Conservation (phyloP, 345 rosid species). For the Lepidium africanum region DNA sequence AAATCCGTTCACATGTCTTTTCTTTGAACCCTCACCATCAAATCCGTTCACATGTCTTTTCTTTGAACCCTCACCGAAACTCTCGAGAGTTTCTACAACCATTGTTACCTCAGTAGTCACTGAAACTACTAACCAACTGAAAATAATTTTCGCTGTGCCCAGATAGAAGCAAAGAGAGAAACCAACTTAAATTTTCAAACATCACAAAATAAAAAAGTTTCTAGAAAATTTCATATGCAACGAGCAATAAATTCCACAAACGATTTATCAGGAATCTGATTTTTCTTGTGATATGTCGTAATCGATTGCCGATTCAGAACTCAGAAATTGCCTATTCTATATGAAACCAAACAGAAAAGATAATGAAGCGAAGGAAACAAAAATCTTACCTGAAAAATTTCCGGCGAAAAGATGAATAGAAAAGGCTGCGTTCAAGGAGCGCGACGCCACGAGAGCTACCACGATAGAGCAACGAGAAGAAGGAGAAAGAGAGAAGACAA, state of each 20-base stretch:
- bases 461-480: neutral
- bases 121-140: conserved; percentile 13
- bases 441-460: neutral
- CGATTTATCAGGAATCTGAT: neutral
- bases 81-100: conserved; percentile 51
- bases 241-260: neutral
- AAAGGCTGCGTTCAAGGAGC: neutral
- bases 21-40: no score
- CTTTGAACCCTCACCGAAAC: conserved; percentile 28
- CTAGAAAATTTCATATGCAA: neutral
- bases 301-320: neutral
- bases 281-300: neutral
- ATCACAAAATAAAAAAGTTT: neutral
- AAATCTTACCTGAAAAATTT: neutral
- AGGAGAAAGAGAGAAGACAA: neutral
- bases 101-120: conserved; percentile 29
- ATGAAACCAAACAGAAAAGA: neutral
- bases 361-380: neutral
- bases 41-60: conserved; percentile 33
- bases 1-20: conserved; percentile 38
- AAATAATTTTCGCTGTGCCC: neutral
- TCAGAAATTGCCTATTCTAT: neutral
- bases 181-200: neutral
- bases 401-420: conserved; percentile 3
- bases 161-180: neutral